Conservation (phyloP, 1,139 yeast species). For the Saccharomyces hybrid region DNA sequence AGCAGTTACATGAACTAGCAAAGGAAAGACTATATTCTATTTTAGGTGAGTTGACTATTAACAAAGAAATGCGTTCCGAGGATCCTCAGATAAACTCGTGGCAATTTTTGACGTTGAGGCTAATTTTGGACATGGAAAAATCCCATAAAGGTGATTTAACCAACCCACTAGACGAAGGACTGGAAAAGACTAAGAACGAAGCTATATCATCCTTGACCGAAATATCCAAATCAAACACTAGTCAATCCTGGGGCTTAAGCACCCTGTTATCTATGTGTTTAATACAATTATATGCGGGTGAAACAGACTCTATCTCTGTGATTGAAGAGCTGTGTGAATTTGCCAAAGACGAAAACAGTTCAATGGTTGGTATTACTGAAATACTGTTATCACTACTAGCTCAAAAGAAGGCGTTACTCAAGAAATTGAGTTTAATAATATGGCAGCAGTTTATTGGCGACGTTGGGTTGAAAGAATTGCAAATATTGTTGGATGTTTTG, state of each 20-base stretch:
- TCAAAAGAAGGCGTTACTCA: constrained; percentile 61
- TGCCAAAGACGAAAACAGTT: constrained; percentile 38
- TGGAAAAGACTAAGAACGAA: constrained; percentile 42
- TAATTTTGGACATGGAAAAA: constrained; percentile 34
- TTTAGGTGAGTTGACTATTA: constrained; percentile 46
- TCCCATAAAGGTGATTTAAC: constrained; percentile 30
- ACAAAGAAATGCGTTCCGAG: constrained; percentile 29
- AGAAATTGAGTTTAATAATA: constrained; percentile 62
- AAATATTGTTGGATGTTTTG: constrained; percentile 58
- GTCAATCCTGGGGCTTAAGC: constrained; percentile 38
- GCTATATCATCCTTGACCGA: constrained; percentile 45
- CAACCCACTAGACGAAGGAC: constrained; percentile 48
- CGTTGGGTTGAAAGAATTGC: constrained; percentile 45
- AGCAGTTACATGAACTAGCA: constrained; percentile 32
- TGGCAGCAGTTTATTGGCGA: constrained; percentile 63
- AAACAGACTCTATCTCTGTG: constrained; percentile 67
- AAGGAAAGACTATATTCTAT: constrained; percentile 60
- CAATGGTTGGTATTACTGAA: constrained; percentile 66
- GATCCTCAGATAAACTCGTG: constrained; percentile 38
- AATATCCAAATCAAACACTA: constrained; percentile 38
- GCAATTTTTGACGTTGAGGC: constrained; percentile 43
- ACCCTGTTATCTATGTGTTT: constrained; percentile 70
- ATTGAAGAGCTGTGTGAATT: constrained; percentile 62
- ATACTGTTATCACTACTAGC: constrained; percentile 69
- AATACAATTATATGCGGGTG: constrained; percentile 72